Evolutionary conservation across 495 filamentous ascomycete genomes (phyloP).

Genomic region (Aspergillus homomorphus): DNA sequence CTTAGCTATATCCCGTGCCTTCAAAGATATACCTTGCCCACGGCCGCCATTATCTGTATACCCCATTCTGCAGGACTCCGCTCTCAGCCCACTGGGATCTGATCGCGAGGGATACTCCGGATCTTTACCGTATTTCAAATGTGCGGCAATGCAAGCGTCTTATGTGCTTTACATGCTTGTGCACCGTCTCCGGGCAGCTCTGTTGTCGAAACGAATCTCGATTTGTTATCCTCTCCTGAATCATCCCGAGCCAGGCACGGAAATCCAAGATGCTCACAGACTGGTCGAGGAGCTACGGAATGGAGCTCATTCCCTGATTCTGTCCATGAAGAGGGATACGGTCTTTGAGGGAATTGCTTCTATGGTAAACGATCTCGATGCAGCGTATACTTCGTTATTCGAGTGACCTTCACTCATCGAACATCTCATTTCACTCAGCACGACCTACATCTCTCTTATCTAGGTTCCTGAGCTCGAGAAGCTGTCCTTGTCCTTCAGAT

Average conservation of each 20-base stretch:
- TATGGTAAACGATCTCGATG: background rate
- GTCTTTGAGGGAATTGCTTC: background rate
- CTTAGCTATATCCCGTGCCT: slow-evolving; percentile 1
- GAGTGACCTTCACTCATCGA: no score
- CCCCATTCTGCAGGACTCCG: background rate
- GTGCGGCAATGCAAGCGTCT: slow-evolving; percentile 8
- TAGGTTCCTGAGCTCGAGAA: no score
- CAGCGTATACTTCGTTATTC: background rate
- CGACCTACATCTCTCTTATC: background rate
- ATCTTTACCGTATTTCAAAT: slow-evolving; percentile 8
- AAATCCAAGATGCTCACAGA: slow-evolving; percentile 5
- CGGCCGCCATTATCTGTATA: background rate
- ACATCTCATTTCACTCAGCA: no score
- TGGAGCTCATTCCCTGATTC: slow-evolving; percentile 1
- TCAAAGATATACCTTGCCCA: slow-evolving; percentile 1
- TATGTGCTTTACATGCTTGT: slow-evolving; percentile 5
- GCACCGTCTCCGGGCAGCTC: slow-evolving; percentile 6
- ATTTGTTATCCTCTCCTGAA: slow-evolving; percentile 3
- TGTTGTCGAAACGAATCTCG: slow-evolving; percentile 5
- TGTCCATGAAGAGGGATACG: background rate
- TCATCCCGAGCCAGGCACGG: slow-evolving; percentile 4
- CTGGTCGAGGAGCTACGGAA: slow-evolving; percentile 10
- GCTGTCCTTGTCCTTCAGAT: no score
- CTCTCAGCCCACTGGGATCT: background rate
- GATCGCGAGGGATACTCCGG: background rate